These are phyloP conservation scores for Spergularia marina DNA, from an alignment of 148 eudicot genomes.

Conservation along the genomic window DNA sequence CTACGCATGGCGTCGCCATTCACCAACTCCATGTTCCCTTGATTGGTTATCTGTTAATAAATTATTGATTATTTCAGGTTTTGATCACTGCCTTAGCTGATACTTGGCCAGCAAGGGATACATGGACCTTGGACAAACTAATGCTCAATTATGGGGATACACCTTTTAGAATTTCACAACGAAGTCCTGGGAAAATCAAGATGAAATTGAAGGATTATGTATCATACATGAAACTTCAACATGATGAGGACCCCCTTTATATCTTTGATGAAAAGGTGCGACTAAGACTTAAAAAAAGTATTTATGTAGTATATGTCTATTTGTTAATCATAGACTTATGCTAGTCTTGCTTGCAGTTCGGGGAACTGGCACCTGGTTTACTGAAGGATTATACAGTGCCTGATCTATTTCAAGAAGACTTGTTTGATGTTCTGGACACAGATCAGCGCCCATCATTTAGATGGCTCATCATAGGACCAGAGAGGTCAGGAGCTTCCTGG, in stretches of 20 bases:
- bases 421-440: slow-evolving; percentile 68
- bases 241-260: slow-evolving; percentile 96
- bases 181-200: slow-evolving; percentile 58
- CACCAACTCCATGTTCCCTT: neutral
- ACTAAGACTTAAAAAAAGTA: slow-evolving; percentile 2
- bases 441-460: slow-evolving; percentile 82
- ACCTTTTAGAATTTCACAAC: slow-evolving; percentile 75
- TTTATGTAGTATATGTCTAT: neutral
- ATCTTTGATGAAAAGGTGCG: slow-evolving; percentile 88
- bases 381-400: slow-evolving; percentile 88
- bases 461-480: slow-evolving; percentile 97
- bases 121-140: slow-evolving; percentile 75
- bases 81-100: slow-evolving; percentile 74
- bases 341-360: slow-evolving; percentile 57
- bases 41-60: neutral
- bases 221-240: slow-evolving; percentile 77
- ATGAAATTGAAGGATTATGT: slow-evolving; percentile 68
- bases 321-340: slow-evolving; percentile 8
- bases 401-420: slow-evolving; percentile 81
- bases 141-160: slow-evolving; percentile 64
- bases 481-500: slow-evolving; percentile 99
- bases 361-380: slow-evolving; percentile 75
- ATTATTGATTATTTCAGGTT: slow-evolving; percentile 55
- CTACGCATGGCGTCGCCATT: neutral
- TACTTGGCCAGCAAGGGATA: slow-evolving; percentile 70